phyloP scores from a whole-genome alignment of 805 yeast species.

The Starmerella stellata region DNA sequence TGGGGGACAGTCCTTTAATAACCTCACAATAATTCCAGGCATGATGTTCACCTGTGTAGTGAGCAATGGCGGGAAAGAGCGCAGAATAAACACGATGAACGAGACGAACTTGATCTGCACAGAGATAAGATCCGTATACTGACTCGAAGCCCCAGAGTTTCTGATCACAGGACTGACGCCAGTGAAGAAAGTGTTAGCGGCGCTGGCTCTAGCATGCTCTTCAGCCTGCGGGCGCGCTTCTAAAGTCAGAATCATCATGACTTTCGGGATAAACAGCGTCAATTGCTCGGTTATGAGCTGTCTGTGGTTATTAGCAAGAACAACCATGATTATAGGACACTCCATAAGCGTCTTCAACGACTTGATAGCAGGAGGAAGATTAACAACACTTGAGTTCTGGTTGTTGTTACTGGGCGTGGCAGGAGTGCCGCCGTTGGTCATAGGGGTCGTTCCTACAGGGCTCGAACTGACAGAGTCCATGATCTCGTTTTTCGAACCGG shows the following conservation, averaged over 20 bases:
- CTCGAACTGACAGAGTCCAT: not conserved
- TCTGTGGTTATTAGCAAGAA: slow-evolving; percentile 75
- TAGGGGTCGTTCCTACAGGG: not conserved
- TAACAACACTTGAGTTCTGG: not conserved
- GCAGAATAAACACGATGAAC: slow-evolving; percentile 76
- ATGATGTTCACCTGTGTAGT: slow-evolving; percentile 41
- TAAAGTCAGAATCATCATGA: slow-evolving; percentile 50
- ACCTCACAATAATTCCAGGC: slow-evolving; percentile 71
- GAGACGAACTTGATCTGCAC: slow-evolving; percentile 96
- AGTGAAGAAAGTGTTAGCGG: slow-evolving; percentile 41
- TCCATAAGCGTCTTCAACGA: slow-evolving; percentile 88
- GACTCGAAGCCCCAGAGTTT: slow-evolving; percentile 35
- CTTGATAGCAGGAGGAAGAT: slow-evolving; percentile 43
- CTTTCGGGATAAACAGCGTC: slow-evolving; percentile 62
- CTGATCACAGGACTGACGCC: slow-evolving; percentile 58
- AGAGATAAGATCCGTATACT: slow-evolving; percentile 71
- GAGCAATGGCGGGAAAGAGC: slow-evolving; percentile 59
- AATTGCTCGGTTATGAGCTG: slow-evolving; percentile 51
- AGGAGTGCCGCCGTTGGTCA: not conserved
- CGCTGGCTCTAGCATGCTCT: slow-evolving; percentile 42
- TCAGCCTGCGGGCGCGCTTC: slow-evolving; percentile 68
- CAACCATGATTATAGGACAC: slow-evolving; percentile 92
- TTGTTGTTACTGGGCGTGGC: not conserved
- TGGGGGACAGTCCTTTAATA: slow-evolving; percentile 88
- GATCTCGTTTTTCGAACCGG: not conserved